Evolutionary conservation across 805 yeast genomes (phyloP), one percentile per base, ranked within the genome.

Genomic region (Millerozyma miso): DNA sequence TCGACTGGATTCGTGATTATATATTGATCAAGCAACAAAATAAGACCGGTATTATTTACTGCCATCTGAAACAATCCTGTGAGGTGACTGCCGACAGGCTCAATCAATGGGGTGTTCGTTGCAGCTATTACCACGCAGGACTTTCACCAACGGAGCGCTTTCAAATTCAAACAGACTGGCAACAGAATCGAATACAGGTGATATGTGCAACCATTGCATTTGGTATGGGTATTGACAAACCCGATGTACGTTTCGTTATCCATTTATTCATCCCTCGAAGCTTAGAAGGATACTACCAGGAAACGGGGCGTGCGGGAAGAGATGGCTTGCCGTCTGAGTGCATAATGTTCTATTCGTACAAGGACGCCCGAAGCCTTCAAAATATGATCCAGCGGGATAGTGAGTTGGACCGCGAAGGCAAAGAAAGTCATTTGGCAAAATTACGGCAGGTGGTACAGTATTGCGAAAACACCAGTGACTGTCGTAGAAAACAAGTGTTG

Each of bases 211-310:
- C 99, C 0, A 85, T 93, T 54, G 99, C 99, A 0, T 93, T 93
- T 73, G 99, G 99, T 19, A 93, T 93, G 99, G 99, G 99, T 38
- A 91, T 93, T 43, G 99, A 93, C 65, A 93, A 93, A 60, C 86
- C 97, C 0, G 95, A 93, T 63, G 99, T 93, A 10, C 71, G 99
- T 37, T 90, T 76, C 67, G 98, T 93, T 3, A 80, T 88, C 34
- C 99, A 93, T 65, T 73, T 84, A 49, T 86, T 93, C 4, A 66
- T 93, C 19, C 97, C 99, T 0, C 70, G 97, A 54, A 87, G 88
- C 41, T 69, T 93, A 49, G 99, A 93, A 64, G 98, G 97, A 0
- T 93, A 93, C 61, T 93, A 93, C 56, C 99, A 93, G 63, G 99
- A 93, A 60, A 90, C 98, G 1, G 99, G 99, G 5, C 80, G 99